phyloP scores from a whole-genome alignment of 192 early-diverging fungal species.

The Coemansia sp. region DNA sequence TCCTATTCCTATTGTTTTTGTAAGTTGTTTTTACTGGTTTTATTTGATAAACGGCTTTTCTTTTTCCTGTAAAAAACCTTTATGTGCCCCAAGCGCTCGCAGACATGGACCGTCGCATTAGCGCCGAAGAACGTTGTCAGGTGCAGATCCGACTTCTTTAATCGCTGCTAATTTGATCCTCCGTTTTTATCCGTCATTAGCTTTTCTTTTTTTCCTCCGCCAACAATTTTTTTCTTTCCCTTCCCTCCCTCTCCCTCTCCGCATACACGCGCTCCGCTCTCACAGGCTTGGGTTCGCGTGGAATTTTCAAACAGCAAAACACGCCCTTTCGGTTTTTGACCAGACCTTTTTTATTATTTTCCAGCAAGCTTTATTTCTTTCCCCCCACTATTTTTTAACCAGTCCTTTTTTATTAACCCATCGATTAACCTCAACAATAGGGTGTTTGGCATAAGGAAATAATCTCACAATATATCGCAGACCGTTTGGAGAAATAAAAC shows the following conservation, averaged over 20 bases:
- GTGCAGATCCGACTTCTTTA: neutral
- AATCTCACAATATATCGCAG: neutral
- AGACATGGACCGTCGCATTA: no score
- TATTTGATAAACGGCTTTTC: neutral
- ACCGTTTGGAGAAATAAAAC: slow-evolving; percentile 1
- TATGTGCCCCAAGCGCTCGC: neutral
- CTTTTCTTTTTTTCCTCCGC: neutral
- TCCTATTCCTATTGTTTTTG: neutral
- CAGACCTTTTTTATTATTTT: neutral
- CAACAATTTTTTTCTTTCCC: neutral
- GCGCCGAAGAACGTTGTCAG: neutral
- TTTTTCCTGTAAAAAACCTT: neutral
- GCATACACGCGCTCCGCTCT: neutral
- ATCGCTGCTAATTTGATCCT: neutral
- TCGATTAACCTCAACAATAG: neutral
- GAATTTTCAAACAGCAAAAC: neutral
- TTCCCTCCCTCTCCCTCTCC: neutral
- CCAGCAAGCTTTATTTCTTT: no score
- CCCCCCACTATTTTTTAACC: neutral
- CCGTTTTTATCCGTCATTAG: neutral
- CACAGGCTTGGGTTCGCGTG: neutral
- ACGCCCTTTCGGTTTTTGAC: neutral
- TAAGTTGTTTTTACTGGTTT: slow-evolving; percentile 2
- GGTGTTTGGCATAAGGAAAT: neutral
- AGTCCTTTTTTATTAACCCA: neutral